These are phyloP conservation scores for Suillus plorans DNA, from an alignment of 768 basidiomycete species.

Conservation along the genomic window DNA sequence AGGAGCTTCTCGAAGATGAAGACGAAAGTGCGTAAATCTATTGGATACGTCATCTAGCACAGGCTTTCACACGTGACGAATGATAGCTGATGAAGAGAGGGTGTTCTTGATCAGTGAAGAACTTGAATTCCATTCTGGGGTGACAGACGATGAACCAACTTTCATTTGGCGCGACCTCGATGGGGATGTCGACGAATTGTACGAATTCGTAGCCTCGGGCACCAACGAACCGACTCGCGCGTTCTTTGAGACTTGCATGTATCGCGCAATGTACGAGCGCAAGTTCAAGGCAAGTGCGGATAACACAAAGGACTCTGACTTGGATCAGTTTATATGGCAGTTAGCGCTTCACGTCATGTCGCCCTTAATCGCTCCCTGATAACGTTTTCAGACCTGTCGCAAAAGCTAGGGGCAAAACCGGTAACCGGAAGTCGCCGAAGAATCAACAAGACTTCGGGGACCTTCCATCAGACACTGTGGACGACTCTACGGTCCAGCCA, in stretches of 20 bases:
- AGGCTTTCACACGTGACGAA: slow-evolving; percentile 8
- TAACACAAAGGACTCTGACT: slow-evolving; percentile 59
- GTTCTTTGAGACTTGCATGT: slow-evolving; percentile 93
- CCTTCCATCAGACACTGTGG: slow-evolving; percentile 5
- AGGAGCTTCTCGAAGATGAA: slow-evolving; percentile 91
- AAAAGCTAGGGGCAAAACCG: slow-evolving; percentile 19
- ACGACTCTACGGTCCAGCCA: slow-evolving; percentile 11
- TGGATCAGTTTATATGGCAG: slow-evolving; percentile 83
- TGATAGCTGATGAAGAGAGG: slow-evolving; percentile 87
- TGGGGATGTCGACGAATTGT: slow-evolving; percentile 90
- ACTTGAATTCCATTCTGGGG: slow-evolving; percentile 79
- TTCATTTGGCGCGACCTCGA: slow-evolving; percentile 92
- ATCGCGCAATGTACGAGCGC: slow-evolving; percentile 95
- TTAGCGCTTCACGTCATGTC: slow-evolving; percentile 40
- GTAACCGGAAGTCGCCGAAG: slow-evolving; percentile 15
- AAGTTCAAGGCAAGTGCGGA: slow-evolving; percentile 78
- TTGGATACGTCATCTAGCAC: neutral
- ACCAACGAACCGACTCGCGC: slow-evolving; percentile 77
- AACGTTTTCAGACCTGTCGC: slow-evolving; percentile 21
- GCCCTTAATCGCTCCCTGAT: neutral
- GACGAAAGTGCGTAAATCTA: slow-evolving; percentile 67
- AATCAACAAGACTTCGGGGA: slow-evolving; percentile 12
- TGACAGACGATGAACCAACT: slow-evolving; percentile 72
- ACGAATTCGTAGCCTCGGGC: slow-evolving; percentile 83
- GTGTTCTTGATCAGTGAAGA: slow-evolving; percentile 90